These are phyloP conservation scores for Diaporthe citriasiana DNA, from an alignment of 2,329 filamentous ascomycete genomes.

Conservation along the genomic window DNA sequence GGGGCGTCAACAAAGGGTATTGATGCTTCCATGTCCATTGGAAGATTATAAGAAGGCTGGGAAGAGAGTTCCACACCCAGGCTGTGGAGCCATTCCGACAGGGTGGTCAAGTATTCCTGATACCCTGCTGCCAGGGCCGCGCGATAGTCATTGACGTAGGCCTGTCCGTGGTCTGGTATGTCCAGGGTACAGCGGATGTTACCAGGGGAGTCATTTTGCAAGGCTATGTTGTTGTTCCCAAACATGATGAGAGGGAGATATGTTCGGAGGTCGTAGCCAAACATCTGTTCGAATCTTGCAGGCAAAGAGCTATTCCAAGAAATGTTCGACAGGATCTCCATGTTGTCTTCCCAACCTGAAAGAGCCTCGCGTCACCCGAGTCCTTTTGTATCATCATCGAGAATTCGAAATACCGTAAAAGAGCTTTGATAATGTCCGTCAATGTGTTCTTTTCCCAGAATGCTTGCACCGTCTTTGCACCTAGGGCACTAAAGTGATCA, in stretches of 20 bases:
- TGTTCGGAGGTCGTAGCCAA: conserved; percentile 52
- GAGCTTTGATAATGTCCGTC: neutral
- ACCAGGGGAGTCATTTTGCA: neutral
- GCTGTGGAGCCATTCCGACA: conserved; percentile 48
- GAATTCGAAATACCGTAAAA: neutral
- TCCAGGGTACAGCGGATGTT: neutral
- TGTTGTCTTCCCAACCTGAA: conserved; percentile 50
- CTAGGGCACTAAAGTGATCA: conserved; percentile 54
- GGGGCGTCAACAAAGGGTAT: conserved; percentile 56
- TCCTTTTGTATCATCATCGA: neutral
- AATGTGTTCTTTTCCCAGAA: conserved; percentile 54
- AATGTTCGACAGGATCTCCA: conserved; percentile 51
- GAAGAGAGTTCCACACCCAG: conserved; percentile 54
- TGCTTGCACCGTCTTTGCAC: conserved; percentile 52
- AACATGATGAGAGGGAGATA: conserved; percentile 51
- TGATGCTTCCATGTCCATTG: conserved; percentile 57
- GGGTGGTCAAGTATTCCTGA: conserved; percentile 16
- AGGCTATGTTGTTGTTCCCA: neutral
- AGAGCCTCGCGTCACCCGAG: neutral
- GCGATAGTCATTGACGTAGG: conserved; percentile 4
- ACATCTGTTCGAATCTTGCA: conserved; percentile 48
- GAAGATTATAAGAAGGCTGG: conserved; percentile 58
- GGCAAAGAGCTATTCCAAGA: conserved; percentile 55
- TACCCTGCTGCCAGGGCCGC: conserved; percentile 8
- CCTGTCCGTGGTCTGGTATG: neutral